Evolutionary conservation across 495 filamentous ascomycete genomes (phyloP), one percentile per base, ranked within the genome.

Genomic region (Neohortaea acidophila): DNA sequence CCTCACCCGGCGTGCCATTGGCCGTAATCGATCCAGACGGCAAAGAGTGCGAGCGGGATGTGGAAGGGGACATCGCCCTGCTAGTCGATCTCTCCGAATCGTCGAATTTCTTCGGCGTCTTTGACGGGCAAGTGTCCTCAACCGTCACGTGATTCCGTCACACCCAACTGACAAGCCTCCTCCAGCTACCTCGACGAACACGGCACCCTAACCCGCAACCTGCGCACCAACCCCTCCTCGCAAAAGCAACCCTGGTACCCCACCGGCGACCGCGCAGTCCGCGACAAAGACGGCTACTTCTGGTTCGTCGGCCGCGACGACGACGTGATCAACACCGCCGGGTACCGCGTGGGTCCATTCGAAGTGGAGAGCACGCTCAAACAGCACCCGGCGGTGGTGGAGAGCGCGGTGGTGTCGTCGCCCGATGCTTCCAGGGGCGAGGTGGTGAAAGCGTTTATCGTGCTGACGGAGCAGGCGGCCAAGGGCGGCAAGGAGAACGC

Each of bases 311-410:
- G 47, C 13, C 43, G 47, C 3, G 6, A n/a, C 9, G 47, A 51
- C 39, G 47, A 51, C 32, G 47, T 51, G 5, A 51, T 51, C 37
- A 51, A 51, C 30, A 34, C 44, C 14, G 3, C 38, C 2, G 47
- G 47, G 11, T 51, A 51, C 21, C 47, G 47, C 10, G 43, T 51
- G 13, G 47, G 47, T 3, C 47, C 47, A 2, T 51, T 51, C 29
- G 47, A 51, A 21, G 44, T 51, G 13, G 47, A 51, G 22, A 43
- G 38, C 28, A 47, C 44, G 23, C 44, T 51, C n/a, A 51, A 51
- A 25, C 34, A 35, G 26, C 47, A 51, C 33, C 47, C 47, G 7
- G 43, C 44, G 8, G 47, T 51, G 4, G 35, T 47, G 7, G 47
- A 51, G 26, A 31, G 21, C 2, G 47, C 47, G 7, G 47, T 51